phyloP scores from a whole-genome alignment of 2,329 filamentous ascomycete genomes.

The Colletotrichum coccodes region DNA sequence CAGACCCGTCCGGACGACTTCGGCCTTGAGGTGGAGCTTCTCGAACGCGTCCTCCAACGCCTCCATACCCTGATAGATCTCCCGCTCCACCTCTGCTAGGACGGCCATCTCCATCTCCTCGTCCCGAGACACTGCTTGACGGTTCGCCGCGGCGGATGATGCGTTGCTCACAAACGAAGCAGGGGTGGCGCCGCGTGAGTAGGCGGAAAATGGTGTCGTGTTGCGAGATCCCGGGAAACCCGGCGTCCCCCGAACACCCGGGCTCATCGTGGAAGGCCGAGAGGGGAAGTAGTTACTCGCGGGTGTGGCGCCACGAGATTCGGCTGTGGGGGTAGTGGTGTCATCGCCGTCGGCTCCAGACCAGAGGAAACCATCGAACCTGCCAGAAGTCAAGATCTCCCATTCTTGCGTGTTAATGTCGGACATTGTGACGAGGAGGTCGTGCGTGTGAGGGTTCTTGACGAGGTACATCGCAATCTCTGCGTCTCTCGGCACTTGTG shows the following conservation, averaged over 20 bases:
- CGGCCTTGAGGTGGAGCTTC: constrained; percentile 85
- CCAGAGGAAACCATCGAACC: constrained; percentile 96
- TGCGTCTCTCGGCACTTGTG: constrained; percentile 80
- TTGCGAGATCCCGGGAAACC: constrained; percentile 54
- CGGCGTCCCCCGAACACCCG: constrained; percentile 52
- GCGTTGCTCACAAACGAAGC: constrained; percentile 69
- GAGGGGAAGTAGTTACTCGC: constrained; percentile 56
- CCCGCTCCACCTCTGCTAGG: constrained; percentile 89
- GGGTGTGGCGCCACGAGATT: constrained; percentile 64
- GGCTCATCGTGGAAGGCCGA: constrained; percentile 45
- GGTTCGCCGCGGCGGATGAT: constrained; percentile 56
- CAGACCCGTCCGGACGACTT: constrained; percentile 80
- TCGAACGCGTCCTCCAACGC: constrained; percentile 94
- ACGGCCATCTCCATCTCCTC: constrained; percentile 94
- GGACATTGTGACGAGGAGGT: constrained; percentile 85
- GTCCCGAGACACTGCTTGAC: constrained; percentile 82
- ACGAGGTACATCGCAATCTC: constrained; percentile 88
- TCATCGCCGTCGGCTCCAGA: constrained; percentile 82
- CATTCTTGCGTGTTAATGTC: constrained; percentile 94
- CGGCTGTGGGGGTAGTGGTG: constrained; percentile 48
- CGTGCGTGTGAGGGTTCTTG: constrained; percentile 83
- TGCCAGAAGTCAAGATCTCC: constrained; percentile 93
- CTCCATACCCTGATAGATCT: constrained; percentile 96
- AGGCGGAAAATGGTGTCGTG: constrained; percentile 59
- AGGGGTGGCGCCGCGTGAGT: constrained; percentile 66